Evolutionary conservation across 148 eudicot species (phyloP).

Genomic region (Chenopodium album): DNA sequence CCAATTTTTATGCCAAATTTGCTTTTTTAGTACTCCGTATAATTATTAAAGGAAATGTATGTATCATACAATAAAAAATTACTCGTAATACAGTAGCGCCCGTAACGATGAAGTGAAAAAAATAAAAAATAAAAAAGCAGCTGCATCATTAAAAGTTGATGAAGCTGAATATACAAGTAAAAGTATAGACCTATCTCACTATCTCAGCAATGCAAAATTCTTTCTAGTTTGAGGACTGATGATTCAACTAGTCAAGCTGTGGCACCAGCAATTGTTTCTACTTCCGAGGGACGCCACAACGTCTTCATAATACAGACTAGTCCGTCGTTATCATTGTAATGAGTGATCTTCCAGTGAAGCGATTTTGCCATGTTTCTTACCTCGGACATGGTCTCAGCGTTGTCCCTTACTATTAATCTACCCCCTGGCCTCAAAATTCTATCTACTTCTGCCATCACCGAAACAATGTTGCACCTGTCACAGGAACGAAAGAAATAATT

Average conservation of each 20-base stretch:
- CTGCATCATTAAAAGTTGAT: constrained; percentile 11
- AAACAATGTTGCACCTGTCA: constrained; percentile 52
- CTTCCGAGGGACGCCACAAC: constrained; percentile 63
- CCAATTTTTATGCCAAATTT: too few relatives aligned
- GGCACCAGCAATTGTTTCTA: constrained; percentile 44
- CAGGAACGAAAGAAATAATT: neutral
- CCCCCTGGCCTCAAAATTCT: constrained; percentile 69
- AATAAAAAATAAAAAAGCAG: neutral
- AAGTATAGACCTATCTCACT: neutral
- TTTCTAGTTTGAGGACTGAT: neutral
- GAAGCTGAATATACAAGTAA: neutral
- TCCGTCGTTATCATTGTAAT: constrained; percentile 42
- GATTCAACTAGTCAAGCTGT: constrained; percentile 28
- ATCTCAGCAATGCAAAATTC: neutral
- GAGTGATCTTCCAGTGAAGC: constrained; percentile 57
- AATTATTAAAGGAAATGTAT: too few relatives aligned
- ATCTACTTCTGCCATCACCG: constrained; percentile 70
- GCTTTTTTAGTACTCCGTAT: too few relatives aligned
- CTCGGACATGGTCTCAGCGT: constrained; percentile 44
- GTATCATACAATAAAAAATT: too few relatives aligned
- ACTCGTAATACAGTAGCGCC: neutral
- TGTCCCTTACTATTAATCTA: constrained; percentile 50
- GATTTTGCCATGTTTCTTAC: constrained; percentile 51
- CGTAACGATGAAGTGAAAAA: neutral
- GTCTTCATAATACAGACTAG: constrained; percentile 56